Percentiles rank a stretch among this genome's conserved stretches.
Conservation (phyloP, 192 early-diverging fungal genomes). For the Irineochytrium annulatum region DNA sequence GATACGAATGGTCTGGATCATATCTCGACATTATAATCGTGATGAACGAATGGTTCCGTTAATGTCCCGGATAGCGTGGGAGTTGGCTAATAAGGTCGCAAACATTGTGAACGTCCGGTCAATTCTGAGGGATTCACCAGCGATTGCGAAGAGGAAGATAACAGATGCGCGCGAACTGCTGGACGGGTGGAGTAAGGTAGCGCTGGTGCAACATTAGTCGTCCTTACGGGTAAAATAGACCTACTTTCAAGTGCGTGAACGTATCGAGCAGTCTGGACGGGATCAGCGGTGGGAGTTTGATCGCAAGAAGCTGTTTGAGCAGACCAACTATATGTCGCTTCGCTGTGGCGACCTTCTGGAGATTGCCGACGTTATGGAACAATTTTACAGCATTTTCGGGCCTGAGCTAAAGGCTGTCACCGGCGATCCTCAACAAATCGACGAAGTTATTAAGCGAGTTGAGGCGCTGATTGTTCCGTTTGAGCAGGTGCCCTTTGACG, state of each 20-base stretch:
- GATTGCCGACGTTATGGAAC: constrained; percentile 64
- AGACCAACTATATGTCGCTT: constrained; percentile 62
- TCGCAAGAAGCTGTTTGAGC: constrained; percentile 61
- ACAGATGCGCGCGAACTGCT: constrained; percentile 51
- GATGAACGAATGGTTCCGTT: constrained; percentile 65
- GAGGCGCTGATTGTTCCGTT: constrained; percentile 59
- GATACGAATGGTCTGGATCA: constrained; percentile 67
- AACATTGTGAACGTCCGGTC: constrained; percentile 54
- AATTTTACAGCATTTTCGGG: constrained; percentile 66
- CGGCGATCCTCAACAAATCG: constrained; percentile 61
- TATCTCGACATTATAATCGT: constrained; percentile 62
- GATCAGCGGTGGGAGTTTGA: constrained; percentile 69
- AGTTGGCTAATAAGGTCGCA: constrained; percentile 55
- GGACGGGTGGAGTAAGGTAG: constrained; percentile 53
- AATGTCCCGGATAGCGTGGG: constrained; percentile 60
- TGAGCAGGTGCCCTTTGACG: constrained; percentile 55
- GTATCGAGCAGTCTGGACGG: constrained; percentile 59
- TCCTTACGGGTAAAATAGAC: constrained; percentile 19
- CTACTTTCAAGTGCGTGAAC: constrained; percentile 58
- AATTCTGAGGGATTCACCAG: constrained; percentile 49
- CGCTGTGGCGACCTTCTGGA: constrained; percentile 57
- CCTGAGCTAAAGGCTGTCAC: constrained; percentile 64
- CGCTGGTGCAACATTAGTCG: constrained; percentile 7
- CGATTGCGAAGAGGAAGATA: constrained; percentile 54
- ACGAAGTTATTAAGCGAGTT: constrained; percentile 64